A percentile compares a stretch with the other conserved stretches of the same genome.
Conservation (phyloP, 169 alveolate species). For the Cryptosporidium xiaoi region DNA sequence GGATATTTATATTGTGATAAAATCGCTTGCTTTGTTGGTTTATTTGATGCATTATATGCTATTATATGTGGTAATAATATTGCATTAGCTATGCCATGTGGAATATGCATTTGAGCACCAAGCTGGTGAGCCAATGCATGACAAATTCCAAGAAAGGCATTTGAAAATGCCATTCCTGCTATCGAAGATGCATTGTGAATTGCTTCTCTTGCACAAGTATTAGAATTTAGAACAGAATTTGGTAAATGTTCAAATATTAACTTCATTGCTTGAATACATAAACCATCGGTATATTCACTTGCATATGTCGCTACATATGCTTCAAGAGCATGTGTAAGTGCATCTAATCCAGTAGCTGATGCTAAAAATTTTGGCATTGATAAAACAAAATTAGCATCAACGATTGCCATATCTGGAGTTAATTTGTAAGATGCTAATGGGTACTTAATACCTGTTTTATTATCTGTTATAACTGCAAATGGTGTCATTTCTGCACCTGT, state of each 20-base stretch:
- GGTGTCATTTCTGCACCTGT: slow-evolving; percentile 78
- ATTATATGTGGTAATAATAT: slow-evolving; percentile 60
- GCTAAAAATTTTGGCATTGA: slow-evolving; percentile 75
- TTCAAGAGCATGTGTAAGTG: slow-evolving; percentile 75
- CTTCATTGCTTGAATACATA: slow-evolving; percentile 66
- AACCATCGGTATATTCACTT: slow-evolving; percentile 73
- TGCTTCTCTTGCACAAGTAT: slow-evolving; percentile 51
- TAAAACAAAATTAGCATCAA: slow-evolving; percentile 73
- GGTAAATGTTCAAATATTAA: slow-evolving; percentile 70
- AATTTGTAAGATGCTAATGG: slow-evolving; percentile 73
- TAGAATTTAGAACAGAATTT: slow-evolving; percentile 39
- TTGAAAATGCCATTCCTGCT: slow-evolving; percentile 75
- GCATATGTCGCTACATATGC: slow-evolving; percentile 72
- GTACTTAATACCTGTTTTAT: slow-evolving; percentile 61
- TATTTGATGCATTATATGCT: slow-evolving; percentile 71
- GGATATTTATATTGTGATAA: slow-evolving; percentile 64
- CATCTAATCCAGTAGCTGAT: slow-evolving; percentile 75
- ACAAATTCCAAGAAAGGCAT: slow-evolving; percentile 76
- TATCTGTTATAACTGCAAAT: slow-evolving; percentile 75
- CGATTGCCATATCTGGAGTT: slow-evolving; percentile 76
- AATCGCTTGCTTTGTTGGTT: slow-evolving; percentile 58
- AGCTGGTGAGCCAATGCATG: slow-evolving; percentile 76
- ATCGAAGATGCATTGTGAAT: slow-evolving; percentile 74
- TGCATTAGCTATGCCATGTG: slow-evolving; percentile 76
- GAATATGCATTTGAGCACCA: slow-evolving; percentile 74